Conservation (phyloP, 1,284 basidiomycete genomes). For the Athelia psychrophila region DNA sequence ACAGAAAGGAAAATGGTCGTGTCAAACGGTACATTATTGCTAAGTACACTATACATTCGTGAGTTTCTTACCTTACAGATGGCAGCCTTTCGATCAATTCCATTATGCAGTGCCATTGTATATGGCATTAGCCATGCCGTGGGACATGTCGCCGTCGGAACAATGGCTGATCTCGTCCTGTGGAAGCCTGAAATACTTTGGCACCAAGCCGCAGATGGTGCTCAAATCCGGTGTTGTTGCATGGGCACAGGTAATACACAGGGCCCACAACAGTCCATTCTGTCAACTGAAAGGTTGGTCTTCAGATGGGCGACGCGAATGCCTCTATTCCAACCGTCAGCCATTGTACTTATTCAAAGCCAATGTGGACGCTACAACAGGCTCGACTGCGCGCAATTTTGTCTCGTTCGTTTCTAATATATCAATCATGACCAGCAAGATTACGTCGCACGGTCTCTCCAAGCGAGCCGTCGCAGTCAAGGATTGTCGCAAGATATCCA, state of each 20-base stretch:
- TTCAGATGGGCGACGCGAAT: slow-evolving; percentile 90
- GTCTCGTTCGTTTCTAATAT: slow-evolving; percentile 82
- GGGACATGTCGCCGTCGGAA: slow-evolving; percentile 82
- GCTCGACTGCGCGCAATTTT: slow-evolving; percentile 78
- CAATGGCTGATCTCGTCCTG: slow-evolving; percentile 90
- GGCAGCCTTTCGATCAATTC: slow-evolving; percentile 4
- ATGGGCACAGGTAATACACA: slow-evolving; percentile 73
- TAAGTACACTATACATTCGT: slow-evolving; percentile 99
- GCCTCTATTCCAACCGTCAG: slow-evolving; percentile 94
- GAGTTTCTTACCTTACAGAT: slow-evolving; percentile 30
- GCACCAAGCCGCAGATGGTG: slow-evolving; percentile 88
- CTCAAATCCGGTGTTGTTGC: slow-evolving; percentile 94
- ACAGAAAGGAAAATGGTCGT: slow-evolving; percentile 84
- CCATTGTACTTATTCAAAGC: slow-evolving; percentile 78
- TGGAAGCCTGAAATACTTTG: slow-evolving; percentile 96
- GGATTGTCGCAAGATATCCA: slow-evolving; percentile 74
- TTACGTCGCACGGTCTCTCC: slow-evolving; percentile 69
- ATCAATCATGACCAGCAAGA: slow-evolving; percentile 63
- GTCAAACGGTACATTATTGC: slow-evolving; percentile 95
- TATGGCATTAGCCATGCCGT: slow-evolving; percentile 91
- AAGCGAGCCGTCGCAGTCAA: slow-evolving; percentile 80
- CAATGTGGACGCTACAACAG: slow-evolving; percentile 84
- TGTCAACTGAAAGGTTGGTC: neutral
- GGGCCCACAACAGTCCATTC: neutral
- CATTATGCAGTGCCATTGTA: slow-evolving; percentile 73